phyloP scores from a whole-genome alignment of 2,329 filamentous ascomycete species.

The Fusarium falciforme region DNA sequence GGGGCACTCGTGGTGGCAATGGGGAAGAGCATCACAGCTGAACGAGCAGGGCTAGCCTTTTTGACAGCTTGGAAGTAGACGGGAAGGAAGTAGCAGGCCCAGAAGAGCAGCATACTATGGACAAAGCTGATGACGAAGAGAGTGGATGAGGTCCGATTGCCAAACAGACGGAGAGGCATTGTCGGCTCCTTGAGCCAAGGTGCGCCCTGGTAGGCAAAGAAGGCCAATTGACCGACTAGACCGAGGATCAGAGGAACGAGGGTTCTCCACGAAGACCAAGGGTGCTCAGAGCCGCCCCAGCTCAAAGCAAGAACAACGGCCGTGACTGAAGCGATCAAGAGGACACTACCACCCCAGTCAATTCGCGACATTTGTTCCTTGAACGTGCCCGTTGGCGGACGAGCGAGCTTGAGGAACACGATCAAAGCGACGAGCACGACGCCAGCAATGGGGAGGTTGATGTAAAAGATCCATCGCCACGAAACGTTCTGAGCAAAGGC shows the following conservation, averaged over 20 bases:
- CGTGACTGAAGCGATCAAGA: slow-evolving; percentile 52
- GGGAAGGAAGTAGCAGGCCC: slow-evolving; percentile 56
- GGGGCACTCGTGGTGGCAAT: slow-evolving; percentile 40
- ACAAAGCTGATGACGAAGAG: slow-evolving; percentile 38
- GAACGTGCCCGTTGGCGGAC: slow-evolving; percentile 22
- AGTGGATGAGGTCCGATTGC: slow-evolving; percentile 52
- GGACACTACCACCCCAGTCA: slow-evolving; percentile 55
- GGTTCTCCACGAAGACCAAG: slow-evolving; percentile 60
- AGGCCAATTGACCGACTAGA: slow-evolving; percentile 48
- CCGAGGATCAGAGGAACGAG: slow-evolving; percentile 61
- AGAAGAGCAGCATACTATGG: slow-evolving; percentile 46
- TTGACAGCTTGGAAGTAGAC: slow-evolving; percentile 61
- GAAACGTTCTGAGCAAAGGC: slow-evolving; percentile 41
- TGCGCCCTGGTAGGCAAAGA: slow-evolving; percentile 50
- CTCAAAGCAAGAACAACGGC: slow-evolving; percentile 62
- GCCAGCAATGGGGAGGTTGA: slow-evolving; percentile 51
- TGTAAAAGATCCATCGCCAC: slow-evolving; percentile 59
- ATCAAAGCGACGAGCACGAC: slow-evolving; percentile 34
- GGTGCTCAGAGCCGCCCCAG: slow-evolving; percentile 63
- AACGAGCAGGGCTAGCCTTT: slow-evolving; percentile 44
- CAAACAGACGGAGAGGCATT: slow-evolving; percentile 58
- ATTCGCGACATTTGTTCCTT: slow-evolving; percentile 37
- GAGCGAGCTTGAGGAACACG: slow-evolving; percentile 40
- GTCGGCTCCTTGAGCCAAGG: slow-evolving; percentile 45
- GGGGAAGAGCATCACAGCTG: slow-evolving; percentile 48